These are phyloP conservation scores for Ganoderma meredithae DNA, from an alignment of 1,284 basidiomycete species.

Conservation along the genomic window DNA sequence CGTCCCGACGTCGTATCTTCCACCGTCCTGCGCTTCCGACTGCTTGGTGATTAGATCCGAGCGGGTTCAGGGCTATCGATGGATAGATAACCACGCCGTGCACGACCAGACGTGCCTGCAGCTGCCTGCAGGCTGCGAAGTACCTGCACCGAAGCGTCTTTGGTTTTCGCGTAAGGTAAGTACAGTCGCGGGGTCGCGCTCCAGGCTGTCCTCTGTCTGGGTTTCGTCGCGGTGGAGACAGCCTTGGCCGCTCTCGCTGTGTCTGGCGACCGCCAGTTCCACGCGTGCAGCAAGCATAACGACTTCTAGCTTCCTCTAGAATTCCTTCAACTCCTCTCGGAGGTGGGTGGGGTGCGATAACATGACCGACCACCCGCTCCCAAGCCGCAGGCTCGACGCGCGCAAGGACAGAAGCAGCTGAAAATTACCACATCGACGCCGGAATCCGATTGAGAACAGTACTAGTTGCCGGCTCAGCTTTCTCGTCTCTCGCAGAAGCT, in stretches of 20 bases:
- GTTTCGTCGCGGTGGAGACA: background rate
- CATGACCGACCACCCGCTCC: background rate
- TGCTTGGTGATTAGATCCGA: conserved; percentile 1
- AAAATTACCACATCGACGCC: background rate
- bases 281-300: background rate
- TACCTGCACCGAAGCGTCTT: background rate
- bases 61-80: conserved; percentile 10
- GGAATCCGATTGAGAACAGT: background rate
- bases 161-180: background rate
- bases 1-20: background rate
- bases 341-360: background rate
- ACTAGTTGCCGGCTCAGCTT: background rate
- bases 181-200: background rate
- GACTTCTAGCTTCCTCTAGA: background rate
- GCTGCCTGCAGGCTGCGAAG: background rate
- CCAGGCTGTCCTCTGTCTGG: background rate
- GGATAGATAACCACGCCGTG: conserved; percentile 9
- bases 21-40: background rate
- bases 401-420: background rate
- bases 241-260: background rate
- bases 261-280: background rate
- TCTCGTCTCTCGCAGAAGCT: background rate
- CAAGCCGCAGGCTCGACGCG: background rate
- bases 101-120: too few species aligned
- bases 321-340: background rate